Evolutionary conservation across 2,329 filamentous ascomycete genomes (phyloP), one percentile per base, ranked within the genome.

Genomic region (Pyrenophora tritici-repentis): DNA sequence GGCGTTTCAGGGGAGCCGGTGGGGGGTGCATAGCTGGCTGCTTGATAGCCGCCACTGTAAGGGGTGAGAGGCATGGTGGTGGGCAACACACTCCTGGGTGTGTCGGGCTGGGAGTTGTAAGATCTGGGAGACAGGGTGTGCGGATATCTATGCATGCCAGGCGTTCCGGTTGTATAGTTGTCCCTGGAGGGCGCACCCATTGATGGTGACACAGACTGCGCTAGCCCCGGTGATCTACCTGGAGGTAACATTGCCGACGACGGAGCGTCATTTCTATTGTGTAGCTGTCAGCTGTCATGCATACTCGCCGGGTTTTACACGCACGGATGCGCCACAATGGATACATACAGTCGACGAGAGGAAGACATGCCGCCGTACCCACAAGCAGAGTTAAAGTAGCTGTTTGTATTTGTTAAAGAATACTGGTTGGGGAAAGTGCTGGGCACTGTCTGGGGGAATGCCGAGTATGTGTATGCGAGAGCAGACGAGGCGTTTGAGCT

Each of bases 401-500:
- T 72, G 58, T 66, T 67, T 55, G 59, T 72, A 58, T 66, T 67
- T 55, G 64, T 47, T 52, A 70, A 51, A 36, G 62, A 49, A 20
- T 66, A 63, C 14, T 68, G 63, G 39, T 63, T 73, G 42, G 68
- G 54, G 58, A 73, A 76, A 43, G 68, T 73, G 35, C 70, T 65
- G 42, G 58, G 55, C 47, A 61, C 51, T 29, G 72, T 68, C 42
- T 61, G 53, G 17, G 64, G 53, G 50, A 70, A 77, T 53, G 56
- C 66, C 34, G 75, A 65, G 62, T 73, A 81, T 13, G 75, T 67
- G 63, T 73, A 81, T 57, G 76, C 72, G 59, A 78, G 50, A 22
- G 66, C 73, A 40, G 78, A 78, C 24, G 79, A 81, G 51, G 76
- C 73, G 63, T 76, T 78, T 58, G 80, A 81, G 60, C 77, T 78